Base-by-base conservation (phyloP, 1,139 yeast genomes). In the Suhomyces panamericanus region DNA sequence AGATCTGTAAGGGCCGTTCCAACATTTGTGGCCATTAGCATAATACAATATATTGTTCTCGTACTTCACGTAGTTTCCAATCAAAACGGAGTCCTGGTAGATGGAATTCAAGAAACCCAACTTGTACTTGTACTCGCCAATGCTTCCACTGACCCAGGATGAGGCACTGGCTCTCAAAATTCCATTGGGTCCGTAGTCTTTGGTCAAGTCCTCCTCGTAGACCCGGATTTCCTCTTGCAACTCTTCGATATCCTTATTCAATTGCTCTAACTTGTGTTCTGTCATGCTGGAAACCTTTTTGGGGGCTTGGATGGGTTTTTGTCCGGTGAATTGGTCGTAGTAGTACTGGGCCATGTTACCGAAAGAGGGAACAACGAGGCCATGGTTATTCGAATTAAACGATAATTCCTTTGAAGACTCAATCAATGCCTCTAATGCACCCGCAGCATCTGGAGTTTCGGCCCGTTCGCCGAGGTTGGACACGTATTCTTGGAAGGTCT, bases 1-100 rank as follows among this genome's bases (percentile, higher is more conserved):
- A 30, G 85, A 77, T 60, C 99, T 79, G 26, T 70, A 64, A 3
- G 98, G 98, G 0, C 99, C 99, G 61, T 90, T 88, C 97, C 99
- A 93, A 64, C 99, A 95, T 58, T 77, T 77, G 41, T 83, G 83
- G n/a, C 99, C 99, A 29, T 73, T 63, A 6, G 63, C 70, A 59
- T 72, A 91, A 37, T 52, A 48, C 38, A 73, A 51, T 26, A 66
- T 64, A 15, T 83, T 63, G 10, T 62, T 66, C 35, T 65, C 64
- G 38, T 63, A 59, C 6, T 66, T 58, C n/a, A 62, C 57, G 53
- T 71, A 83, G 5, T 56, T 60, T 2, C 95, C 95, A 44, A 87
- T 75, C 38, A 74, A 67, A 0, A 81, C 76, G 20, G 80, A 79
- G 49, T 73, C 77, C 60, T 89, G 96, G 44, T 71, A 69, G 9